phyloP scores from a whole-genome alignment of 768 basidiomycete genomes.

The Fomitopsis pulvina region DNA sequence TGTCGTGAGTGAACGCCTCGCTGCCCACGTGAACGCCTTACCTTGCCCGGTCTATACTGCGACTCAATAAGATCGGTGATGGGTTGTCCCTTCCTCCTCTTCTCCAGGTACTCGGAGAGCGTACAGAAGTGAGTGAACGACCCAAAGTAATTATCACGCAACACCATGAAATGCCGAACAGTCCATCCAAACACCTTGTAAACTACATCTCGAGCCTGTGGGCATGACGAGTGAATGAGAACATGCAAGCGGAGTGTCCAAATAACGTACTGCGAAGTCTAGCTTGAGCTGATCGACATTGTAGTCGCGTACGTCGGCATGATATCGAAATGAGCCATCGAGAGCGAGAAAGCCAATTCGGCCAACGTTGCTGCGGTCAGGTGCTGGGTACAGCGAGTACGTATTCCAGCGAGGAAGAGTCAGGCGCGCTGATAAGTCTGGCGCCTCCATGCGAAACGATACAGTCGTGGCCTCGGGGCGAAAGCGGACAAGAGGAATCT shows the following conservation, averaged over 20 bases:
- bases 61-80: conserved; percentile 76
- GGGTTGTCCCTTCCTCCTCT: conserved; percentile 46
- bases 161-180: conserved; percentile 78
- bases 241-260: background rate
- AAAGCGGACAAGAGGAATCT: conserved; percentile 66
- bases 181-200: conserved; percentile 84
- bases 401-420: conserved; percentile 89
- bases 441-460: conserved; percentile 54
- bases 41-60: conserved; percentile 78
- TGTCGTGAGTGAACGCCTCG: background rate
- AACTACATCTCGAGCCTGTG: conserved; percentile 44
- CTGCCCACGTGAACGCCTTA: conserved; percentile 24
- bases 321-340: conserved; percentile 71
- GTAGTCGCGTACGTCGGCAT: conserved; percentile 55
- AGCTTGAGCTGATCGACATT: conserved; percentile 76
- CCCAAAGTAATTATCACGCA: conserved; percentile 93
- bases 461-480: conserved; percentile 63
- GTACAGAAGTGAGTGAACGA: conserved; percentile 91
- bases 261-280: conserved; percentile 46
- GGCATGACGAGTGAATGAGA: conserved; percentile 1
- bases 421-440: conserved; percentile 51
- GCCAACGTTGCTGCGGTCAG: conserved; percentile 55
- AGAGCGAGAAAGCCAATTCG: conserved; percentile 49
- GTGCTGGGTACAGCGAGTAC: conserved; percentile 58
- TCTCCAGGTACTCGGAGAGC: conserved; percentile 76